A percentile compares a stretch with the other conserved stretches of the same genome.
Conservation (phyloP, 768 basidiomycete genomes). For the Mycena kentingensis region DNA sequence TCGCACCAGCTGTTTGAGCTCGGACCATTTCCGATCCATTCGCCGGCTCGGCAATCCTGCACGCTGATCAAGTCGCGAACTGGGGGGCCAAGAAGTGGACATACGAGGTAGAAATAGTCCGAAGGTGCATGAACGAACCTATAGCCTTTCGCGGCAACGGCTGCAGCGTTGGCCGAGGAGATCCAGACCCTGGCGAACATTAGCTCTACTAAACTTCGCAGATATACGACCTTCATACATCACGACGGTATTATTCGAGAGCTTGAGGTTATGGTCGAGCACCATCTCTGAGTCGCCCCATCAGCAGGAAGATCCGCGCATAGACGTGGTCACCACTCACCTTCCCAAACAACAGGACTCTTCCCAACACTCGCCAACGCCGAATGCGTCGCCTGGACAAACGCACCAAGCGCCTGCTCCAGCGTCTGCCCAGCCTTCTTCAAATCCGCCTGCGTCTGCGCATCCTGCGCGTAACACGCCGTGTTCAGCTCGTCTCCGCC, state of each 20-base stretch:
- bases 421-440: conserved; percentile 53
- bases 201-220: conserved; percentile 2
- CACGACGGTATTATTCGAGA: conserved; percentile 55
- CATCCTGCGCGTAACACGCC: conserved; percentile 62
- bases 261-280: conserved; percentile 50
- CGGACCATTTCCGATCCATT: conserved; percentile 61
- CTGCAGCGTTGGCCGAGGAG: conserved; percentile 57
- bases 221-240: conserved; percentile 44
- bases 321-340: conserved; percentile 30
- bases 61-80: not conserved
- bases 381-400: conserved; percentile 60
- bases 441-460: conserved; percentile 57
- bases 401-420: conserved; percentile 62
- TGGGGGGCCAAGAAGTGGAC: conserved; percentile 22
- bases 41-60: conserved; percentile 72
- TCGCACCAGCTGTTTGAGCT: conserved; percentile 72
- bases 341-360: conserved; percentile 83
- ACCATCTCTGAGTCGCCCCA: conserved; percentile 57
- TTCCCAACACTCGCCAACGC: conserved; percentile 60
- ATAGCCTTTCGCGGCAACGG: conserved; percentile 62
- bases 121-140: conserved; percentile 68
- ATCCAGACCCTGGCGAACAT: conserved; percentile 63
- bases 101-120: conserved; percentile 74
- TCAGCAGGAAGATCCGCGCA: conserved; percentile 15
- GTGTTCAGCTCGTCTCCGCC: conserved; percentile 83